phyloP scores from a whole-genome alignment of 805 yeast genomes.

The Kuraishia piskuri region DNA sequence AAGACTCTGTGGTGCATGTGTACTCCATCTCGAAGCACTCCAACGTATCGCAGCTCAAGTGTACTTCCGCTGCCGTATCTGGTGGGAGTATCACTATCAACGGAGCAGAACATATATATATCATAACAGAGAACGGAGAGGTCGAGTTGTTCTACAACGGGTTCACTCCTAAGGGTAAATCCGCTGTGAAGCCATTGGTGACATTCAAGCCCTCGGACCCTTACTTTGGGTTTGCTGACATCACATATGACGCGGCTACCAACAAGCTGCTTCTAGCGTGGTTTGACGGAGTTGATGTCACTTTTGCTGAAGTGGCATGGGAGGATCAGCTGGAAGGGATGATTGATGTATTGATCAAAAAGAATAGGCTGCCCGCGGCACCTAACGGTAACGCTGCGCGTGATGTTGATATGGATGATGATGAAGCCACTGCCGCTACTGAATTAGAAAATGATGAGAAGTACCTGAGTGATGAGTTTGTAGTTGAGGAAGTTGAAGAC shows the following conservation, averaged over 20 bases:
- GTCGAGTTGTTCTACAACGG: constrained; percentile 18
- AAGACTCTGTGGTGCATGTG: neutral
- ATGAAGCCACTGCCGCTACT: too few relatives aligned
- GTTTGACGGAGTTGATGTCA: constrained; percentile 18
- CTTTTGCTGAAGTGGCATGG: constrained; percentile 10
- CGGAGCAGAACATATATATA: neutral
- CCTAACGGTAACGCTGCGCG: neutral
- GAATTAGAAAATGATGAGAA: constrained; percentile 8
- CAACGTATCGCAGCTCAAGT: neutral
- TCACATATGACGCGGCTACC: constrained; percentile 3
- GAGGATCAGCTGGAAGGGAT: neutral
- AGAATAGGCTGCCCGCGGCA: neutral
- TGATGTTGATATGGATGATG: neutral
- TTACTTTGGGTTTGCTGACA: constrained; percentile 8
- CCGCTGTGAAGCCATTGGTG: constrained; percentile 10
- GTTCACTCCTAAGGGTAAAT: constrained; percentile 12
- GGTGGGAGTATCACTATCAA: neutral
- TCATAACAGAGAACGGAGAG: constrained; percentile 9
- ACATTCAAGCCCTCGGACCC: constrained; percentile 9
- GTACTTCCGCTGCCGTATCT: neutral
- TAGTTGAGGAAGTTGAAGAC: constrained; percentile 15
- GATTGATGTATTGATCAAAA: neutral
- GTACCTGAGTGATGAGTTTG: constrained; percentile 9
- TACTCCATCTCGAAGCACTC: neutral
- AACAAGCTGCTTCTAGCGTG: constrained; percentile 13